These are phyloP conservation scores for Grammothele lineata DNA, from an alignment of 768 basidiomycete species.

Conservation along the genomic window DNA sequence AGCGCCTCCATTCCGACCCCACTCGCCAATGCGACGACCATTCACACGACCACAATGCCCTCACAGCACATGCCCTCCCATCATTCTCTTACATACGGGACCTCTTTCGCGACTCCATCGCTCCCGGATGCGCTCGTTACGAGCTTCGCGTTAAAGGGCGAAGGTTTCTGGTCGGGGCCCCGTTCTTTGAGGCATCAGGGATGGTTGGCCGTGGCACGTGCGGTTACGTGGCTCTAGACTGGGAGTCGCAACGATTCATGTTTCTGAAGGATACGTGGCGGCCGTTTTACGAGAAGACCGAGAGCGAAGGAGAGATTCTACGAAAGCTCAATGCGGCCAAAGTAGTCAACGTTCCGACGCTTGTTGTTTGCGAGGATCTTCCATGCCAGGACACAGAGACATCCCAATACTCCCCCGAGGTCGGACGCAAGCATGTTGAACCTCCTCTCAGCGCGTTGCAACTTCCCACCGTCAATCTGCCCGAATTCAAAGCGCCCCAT, in stretches of 20 bases:
- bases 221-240: constrained; percentile 13
- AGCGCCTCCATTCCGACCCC: too few relatives aligned
- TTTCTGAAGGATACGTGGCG: constrained; percentile 17
- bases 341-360: background rate
- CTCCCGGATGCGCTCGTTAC: too few relatives aligned
- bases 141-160: background rate
- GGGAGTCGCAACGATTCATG: background rate
- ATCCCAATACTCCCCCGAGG: too few relatives aligned
- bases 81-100: too few relatives aligned
- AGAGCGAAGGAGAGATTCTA: constrained; percentile 3
- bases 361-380: background rate
- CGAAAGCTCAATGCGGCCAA: background rate
- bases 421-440: background rate
- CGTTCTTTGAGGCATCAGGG: background rate
- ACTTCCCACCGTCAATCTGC: too few relatives aligned
- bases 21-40: too few relatives aligned
- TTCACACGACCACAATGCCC: too few relatives aligned
- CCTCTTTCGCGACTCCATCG: too few relatives aligned
- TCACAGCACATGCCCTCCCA: too few relatives aligned
- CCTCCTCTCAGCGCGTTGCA: background rate
- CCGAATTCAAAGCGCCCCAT: too few relatives aligned
- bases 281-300: background rate
- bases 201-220: constrained; percentile 6
- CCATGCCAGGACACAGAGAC: background rate
- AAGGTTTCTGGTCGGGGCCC: constrained; percentile 6